Evolutionary conservation across 176 grass and related monocot genomes (phyloP).

Genomic region (Oryza glumipatula): DNA sequence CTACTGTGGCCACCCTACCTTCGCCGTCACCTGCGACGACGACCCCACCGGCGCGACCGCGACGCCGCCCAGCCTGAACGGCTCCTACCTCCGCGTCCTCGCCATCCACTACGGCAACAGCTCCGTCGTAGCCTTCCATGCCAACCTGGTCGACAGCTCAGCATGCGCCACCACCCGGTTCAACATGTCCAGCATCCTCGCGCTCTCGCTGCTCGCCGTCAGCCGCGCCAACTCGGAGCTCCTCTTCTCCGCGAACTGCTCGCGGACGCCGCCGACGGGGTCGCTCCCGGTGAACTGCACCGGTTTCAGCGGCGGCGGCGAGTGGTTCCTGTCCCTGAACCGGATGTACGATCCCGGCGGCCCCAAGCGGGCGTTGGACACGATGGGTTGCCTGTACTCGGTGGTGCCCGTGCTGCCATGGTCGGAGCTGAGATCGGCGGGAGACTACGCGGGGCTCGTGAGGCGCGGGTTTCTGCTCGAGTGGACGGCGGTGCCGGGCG

Average conservation of each 20-base stretch:
- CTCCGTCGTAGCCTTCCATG: conserved; percentile 45
- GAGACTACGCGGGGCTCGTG: conserved; percentile 4
- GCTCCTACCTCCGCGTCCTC: conserved; percentile 38
- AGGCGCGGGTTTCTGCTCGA: conserved; percentile 38
- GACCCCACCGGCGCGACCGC: background rate
- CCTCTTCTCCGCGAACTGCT: conserved; percentile 54
- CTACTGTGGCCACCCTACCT: conserved; percentile 60
- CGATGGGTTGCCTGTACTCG: background rate
- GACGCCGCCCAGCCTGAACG: conserved; percentile 31
- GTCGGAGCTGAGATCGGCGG: conserved; percentile 20
- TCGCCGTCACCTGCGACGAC: conserved; percentile 37
- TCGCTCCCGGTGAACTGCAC: background rate
- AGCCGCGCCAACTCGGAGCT: conserved; percentile 54
- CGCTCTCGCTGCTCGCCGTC: conserved; percentile 28
- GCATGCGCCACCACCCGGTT: conserved; percentile 35
- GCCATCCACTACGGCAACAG: conserved; percentile 54
- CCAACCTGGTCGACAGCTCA: background rate
- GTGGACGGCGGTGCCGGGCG: conserved; percentile 42
- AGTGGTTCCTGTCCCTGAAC: background rate
- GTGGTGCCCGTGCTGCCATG: conserved; percentile 40
- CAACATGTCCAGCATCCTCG: conserved; percentile 46
- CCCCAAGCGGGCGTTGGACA: background rate
- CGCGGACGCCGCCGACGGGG: background rate
- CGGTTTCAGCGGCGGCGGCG: background rate
- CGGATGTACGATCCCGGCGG: background rate